phyloP scores from a whole-genome alignment of 495 filamentous ascomycete species.

The Penicillium mononematosum region DNA sequence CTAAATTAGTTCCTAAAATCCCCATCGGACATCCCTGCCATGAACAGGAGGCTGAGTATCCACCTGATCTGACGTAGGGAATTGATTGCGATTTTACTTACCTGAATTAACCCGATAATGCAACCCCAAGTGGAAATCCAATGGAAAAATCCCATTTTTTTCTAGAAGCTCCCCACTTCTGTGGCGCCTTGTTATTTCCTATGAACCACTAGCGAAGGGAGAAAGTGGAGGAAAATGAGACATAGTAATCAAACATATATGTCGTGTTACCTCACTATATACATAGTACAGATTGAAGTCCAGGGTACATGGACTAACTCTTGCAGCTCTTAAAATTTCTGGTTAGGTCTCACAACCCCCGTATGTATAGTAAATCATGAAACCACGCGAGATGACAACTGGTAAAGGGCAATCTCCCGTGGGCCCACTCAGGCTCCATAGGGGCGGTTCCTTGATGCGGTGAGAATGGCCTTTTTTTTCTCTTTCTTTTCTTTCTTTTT shows the following conservation, averaged over 20 bases:
- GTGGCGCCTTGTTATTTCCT: constrained; percentile 24
- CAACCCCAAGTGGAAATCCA: constrained; percentile 38
- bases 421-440: constrained; percentile 32
- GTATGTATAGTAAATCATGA: constrained; percentile 21
- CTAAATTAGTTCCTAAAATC: constrained; percentile 18
- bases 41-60: constrained; percentile 41
- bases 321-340: background rate
- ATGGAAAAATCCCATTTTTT: constrained; percentile 37
- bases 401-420: constrained; percentile 35
- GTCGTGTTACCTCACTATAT: constrained; percentile 5
- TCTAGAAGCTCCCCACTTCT: constrained; percentile 43
- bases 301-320: background rate
- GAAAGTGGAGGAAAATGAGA: constrained; percentile 4
- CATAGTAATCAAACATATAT: constrained; percentile 5
- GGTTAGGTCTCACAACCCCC: constrained; percentile 3
- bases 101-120: constrained; percentile 16
- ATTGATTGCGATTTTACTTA: constrained; percentile 24
- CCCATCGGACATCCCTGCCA: constrained; percentile 36
- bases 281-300: background rate
- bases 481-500: constrained; percentile 4
- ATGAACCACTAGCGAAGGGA: constrained; percentile 27
- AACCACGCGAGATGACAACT: constrained; percentile 35
- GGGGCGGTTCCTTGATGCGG: constrained; percentile 29
- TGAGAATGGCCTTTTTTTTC: constrained; percentile 16
- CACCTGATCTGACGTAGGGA: constrained; percentile 38